These are phyloP conservation scores for Bromus sterilis DNA, from an alignment of 176 grass and related monocot species.

Conservation along the genomic window DNA sequence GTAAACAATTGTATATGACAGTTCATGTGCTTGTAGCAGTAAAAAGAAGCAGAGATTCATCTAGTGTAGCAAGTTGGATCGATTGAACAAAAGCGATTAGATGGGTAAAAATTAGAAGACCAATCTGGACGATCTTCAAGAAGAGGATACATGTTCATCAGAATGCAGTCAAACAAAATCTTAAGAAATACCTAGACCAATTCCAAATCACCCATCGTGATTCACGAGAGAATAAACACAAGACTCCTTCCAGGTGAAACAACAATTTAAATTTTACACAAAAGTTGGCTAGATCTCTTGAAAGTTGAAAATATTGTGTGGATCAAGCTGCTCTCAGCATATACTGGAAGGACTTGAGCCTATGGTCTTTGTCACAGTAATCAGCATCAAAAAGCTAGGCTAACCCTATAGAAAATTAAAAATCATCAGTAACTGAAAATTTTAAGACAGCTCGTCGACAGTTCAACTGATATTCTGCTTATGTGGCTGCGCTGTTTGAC, in stretches of 20 bases:
- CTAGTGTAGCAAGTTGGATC: constrained; percentile 10
- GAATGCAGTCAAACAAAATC: not conserved
- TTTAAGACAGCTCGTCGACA: not conserved
- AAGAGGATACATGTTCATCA: not conserved
- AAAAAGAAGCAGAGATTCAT: not conserved
- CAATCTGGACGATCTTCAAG: not conserved
- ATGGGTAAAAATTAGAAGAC: not conserved
- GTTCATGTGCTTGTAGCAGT: not conserved
- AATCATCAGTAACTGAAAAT: not conserved
- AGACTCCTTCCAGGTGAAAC: not conserved
- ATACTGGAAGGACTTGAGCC: not conserved
- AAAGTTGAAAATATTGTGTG: not conserved
- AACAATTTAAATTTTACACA: no score
- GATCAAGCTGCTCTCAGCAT: not conserved
- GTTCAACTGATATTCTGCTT: not conserved
- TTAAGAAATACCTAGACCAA: constrained; percentile 3
- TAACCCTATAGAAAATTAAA: not conserved
- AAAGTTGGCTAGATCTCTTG: not conserved
- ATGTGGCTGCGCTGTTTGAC: constrained; percentile 14
- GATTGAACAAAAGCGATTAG: constrained; percentile 5
- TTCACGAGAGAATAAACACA: not conserved
- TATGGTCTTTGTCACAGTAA: not conserved
- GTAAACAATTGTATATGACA: not conserved
- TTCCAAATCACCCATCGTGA: not conserved
- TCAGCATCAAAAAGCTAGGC: not conserved